Percentiles rank a stretch among this genome's conserved stretches.
These are phyloP conservation scores for Nemania sp. DNA, from an alignment of 2,329 filamentous ascomycete genomes.

Conservation along the genomic window DNA sequence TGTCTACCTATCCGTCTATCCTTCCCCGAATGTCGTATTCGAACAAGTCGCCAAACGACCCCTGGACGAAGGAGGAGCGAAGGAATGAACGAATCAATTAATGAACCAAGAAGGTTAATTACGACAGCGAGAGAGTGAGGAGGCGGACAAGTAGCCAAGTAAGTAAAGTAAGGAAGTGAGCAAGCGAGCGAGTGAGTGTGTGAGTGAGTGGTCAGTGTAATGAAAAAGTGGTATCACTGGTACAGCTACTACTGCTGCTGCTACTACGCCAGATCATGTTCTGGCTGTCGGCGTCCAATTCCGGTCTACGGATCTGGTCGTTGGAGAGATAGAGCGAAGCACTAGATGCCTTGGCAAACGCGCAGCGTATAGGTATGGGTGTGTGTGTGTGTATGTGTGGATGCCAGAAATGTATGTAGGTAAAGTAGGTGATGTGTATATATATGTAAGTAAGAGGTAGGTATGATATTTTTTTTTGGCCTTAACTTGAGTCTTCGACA, in stretches of 20 bases:
- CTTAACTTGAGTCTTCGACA: not conserved
- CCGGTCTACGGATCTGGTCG: not conserved
- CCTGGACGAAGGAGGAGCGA: not conserved
- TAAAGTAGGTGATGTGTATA: not conserved
- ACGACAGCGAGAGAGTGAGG: not conserved
- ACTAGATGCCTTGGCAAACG: not conserved
- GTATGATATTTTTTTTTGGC: not conserved
- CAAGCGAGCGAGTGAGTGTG: not conserved
- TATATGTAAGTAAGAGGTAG: no score
- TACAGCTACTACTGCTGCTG: no score
- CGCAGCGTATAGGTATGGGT: not conserved
- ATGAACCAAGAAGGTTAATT: not conserved
- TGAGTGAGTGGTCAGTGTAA: not conserved
- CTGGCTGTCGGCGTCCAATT: not conserved
- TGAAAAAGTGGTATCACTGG: slow-evolving; percentile 8
- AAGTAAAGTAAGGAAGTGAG: not conserved
- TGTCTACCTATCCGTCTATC: no score
- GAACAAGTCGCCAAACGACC: not conserved
- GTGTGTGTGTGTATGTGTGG: not conserved
- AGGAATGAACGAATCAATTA: not conserved
- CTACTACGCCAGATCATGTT: not conserved
- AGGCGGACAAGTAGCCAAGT: not conserved
- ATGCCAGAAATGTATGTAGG: not conserved
- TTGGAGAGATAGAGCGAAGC: not conserved
- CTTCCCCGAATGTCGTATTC: not conserved